Evolutionary conservation across 495 filamentous ascomycete species (phyloP).

Genomic region (Amphirosellinia nigrospora): DNA sequence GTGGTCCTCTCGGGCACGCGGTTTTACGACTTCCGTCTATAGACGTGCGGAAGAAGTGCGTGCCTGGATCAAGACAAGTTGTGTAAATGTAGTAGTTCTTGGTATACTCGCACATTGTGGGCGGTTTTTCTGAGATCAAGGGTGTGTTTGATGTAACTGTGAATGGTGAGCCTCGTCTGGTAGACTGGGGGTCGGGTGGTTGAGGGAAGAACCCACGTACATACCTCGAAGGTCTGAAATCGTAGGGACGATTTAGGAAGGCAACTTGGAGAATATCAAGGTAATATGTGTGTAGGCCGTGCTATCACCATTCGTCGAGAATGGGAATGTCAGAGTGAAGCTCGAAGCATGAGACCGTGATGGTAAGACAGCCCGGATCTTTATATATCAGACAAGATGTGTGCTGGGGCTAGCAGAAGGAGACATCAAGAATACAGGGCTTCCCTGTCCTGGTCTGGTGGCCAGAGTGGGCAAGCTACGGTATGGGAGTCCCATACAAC

Average conservation of each 20-base stretch:
- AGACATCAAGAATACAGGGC: constrained; percentile 18
- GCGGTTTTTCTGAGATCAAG: constrained; percentile 21
- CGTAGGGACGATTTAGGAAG: not conserved
- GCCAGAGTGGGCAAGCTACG: constrained; percentile 19
- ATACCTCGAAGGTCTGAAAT: constrained; percentile 8
- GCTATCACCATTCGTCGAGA: constrained; percentile 3
- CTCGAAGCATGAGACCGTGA: constrained; percentile 7
- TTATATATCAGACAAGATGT: constrained; percentile 15
- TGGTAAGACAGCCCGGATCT: constrained; percentile 14
- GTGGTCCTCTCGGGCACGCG: constrained; percentile 69
- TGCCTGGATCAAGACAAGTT: constrained; percentile 66
- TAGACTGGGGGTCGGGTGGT: not conserved
- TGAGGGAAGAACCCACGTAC: not conserved
- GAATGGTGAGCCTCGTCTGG: constrained; percentile 14
- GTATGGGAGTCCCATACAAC: constrained; percentile 14
- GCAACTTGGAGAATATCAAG: not conserved
- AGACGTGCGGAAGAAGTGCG: constrained; percentile 71
- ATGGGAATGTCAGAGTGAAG: constrained; percentile 6
- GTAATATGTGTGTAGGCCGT: not conserved
- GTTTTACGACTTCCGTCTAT: constrained; percentile 67
- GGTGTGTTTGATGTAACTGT: constrained; percentile 5
- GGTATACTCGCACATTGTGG: constrained; percentile 77
- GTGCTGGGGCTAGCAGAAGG: constrained; percentile 10
- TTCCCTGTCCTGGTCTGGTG: constrained; percentile 13
- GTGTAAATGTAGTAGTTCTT: constrained; percentile 82